A percentile compares a stretch with the other conserved stretches of the same genome.
Evolutionary conservation across 192 early-diverging fungal species (phyloP).

Genomic region (Entomortierella lignicola): DNA sequence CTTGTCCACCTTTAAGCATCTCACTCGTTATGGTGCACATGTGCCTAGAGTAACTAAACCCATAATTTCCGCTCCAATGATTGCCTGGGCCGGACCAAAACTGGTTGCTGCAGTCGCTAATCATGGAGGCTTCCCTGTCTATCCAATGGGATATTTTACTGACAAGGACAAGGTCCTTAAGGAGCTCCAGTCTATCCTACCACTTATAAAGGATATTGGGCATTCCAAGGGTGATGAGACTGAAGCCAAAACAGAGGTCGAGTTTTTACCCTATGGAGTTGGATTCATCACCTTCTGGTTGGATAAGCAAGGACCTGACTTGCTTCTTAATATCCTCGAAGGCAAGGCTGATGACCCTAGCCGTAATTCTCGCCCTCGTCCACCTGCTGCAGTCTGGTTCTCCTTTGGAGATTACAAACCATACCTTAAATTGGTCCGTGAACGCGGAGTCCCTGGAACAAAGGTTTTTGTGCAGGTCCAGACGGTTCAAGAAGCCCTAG

Average conservation of each 20-base stretch:
- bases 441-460: conserved; percentile 23
- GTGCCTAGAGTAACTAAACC: conserved; percentile 40
- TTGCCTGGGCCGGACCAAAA: conserved; percentile 43
- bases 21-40: background rate
- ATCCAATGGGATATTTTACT: conserved; percentile 40
- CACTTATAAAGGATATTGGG: conserved; percentile 7
- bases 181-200: conserved; percentile 16
- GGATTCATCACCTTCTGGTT: conserved; percentile 59
- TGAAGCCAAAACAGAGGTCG: background rate
- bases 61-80: conserved; percentile 60
- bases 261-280: conserved; percentile 51
- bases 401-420: conserved; percentile 57
- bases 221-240: background rate
- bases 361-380: conserved; percentile 13
- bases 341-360: conserved; percentile 13
- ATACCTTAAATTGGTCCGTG: conserved; percentile 39
- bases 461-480: conserved; percentile 59
- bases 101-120: conserved; percentile 57
- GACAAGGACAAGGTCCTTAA: conserved; percentile 30
- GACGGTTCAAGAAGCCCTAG: conserved; percentile 58
- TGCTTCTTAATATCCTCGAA: conserved; percentile 37
- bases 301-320: conserved; percentile 44
- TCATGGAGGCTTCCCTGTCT: conserved; percentile 53
- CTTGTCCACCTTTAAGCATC: conserved; percentile 14
- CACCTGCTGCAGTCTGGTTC: conserved; percentile 59